A percentile compares a stretch with the other conserved stretches of the same genome.
Evolutionary conservation across 1,284 basidiomycete genomes (phyloP).

Genomic region (Cryptococcus hybrid): DNA sequence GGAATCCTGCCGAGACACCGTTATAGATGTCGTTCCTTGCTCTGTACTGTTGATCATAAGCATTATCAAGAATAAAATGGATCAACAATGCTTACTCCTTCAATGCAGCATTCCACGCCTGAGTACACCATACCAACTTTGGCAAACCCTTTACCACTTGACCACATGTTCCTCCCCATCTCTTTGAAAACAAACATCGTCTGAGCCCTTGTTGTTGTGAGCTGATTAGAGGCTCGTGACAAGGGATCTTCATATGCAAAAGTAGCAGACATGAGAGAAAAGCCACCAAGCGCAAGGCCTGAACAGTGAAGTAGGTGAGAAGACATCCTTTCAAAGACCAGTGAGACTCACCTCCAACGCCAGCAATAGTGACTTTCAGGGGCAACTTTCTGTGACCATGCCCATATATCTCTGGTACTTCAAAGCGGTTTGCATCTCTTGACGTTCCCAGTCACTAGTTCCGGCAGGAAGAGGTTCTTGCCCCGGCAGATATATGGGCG

Average conservation of each 20-base stretch:
- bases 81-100: conserved; percentile 68
- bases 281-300: conserved; percentile 91
- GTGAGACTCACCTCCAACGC: conserved; percentile 65
- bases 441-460: conserved; percentile 73
- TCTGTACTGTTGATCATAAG: conserved; percentile 64
- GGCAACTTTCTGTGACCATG: conserved; percentile 78
- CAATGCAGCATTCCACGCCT: conserved; percentile 92
- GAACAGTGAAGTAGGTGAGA: conserved; percentile 5
- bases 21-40: conserved; percentile 94
- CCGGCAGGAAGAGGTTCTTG: conserved; percentile 68
- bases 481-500: conserved; percentile 50
- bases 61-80: background rate
- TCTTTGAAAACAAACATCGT: conserved; percentile 86
- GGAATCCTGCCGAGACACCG: conserved; percentile 54
- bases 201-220: conserved; percentile 51
- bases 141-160: conserved; percentile 85
- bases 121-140: conserved; percentile 93
- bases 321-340: background rate
- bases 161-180: conserved; percentile 92
- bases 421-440: conserved; percentile 63
- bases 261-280: conserved; percentile 92
- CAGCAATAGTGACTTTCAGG: conserved; percentile 75
- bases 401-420: conserved; percentile 71
- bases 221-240: conserved; percentile 59
- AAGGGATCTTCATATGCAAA: conserved; percentile 95